Evolutionary conservation across 2,329 filamentous ascomycete genomes (phyloP), one percentile per base, ranked within the genome.

Genomic region (Sodiomyces alkalinus): DNA sequence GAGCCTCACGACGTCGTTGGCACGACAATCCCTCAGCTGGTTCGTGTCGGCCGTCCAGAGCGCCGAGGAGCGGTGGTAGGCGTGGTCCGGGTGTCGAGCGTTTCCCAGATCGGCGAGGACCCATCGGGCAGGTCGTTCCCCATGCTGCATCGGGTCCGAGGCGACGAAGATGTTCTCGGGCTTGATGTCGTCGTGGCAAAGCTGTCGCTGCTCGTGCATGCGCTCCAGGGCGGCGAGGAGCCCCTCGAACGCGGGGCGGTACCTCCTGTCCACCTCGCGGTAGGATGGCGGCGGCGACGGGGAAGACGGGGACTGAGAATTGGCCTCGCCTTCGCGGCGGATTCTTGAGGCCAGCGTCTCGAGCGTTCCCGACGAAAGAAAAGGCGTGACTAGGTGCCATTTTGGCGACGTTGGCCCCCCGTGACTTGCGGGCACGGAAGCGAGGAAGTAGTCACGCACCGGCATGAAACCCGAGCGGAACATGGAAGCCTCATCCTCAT

Each of bases 131-230:
- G 33, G 35, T 15, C 14, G 14, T 4, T 17, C 15, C n/a, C n/a
- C n/a, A n/a, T n/a, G n/a, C n/a, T n/a, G n/a, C 5, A 33, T 30
- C 3, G 8, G 2, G 11, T 26, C 28, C 3, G 36, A 37, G 2
- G 34, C 34, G 9, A 48, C 33, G 27, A 51, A 46, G 26, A 52
- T 43, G 20, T 51, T 51, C 28, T 44, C 45, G 6, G 40, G 33
- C 32, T 51, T 34, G 27, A 52, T 33, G 23, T 52, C 48, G 24
- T 51, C 48, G 30, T 51, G 46, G 21, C 48, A 51, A 3, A 50
- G 39, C 5, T 36, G 25, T 11, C 41, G 31, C 2, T 35, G 14
- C 7, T 15, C 24, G 34, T 51, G 48, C 25, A 51, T 43, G 13
- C 25, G 19, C 17, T 36, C 34, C n/a, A 50, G 37, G 1, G 39